Evolutionary conservation across 1,284 basidiomycete genomes (phyloP).

Genomic region (Malassezia dermatis): DNA sequence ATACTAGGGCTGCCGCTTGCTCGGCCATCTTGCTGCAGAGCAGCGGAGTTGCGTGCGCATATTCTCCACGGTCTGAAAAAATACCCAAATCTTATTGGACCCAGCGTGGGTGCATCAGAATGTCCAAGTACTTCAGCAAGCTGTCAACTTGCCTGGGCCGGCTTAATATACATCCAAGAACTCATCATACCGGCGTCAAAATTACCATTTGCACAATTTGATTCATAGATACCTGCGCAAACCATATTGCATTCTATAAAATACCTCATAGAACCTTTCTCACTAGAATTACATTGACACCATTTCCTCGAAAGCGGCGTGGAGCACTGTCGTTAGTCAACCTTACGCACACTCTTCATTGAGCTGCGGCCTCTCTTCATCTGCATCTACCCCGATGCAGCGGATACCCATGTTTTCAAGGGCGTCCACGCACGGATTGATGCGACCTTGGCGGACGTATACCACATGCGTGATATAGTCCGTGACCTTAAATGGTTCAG

Average conservation of each 20-base stretch:
- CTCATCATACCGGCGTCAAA: background rate
- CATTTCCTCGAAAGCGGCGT: background rate
- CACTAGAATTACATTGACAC: background rate
- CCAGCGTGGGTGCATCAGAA: background rate
- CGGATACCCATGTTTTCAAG: constrained; percentile 6
- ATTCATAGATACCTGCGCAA: background rate
- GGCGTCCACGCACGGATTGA: constrained; percentile 10
- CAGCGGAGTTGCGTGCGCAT: background rate
- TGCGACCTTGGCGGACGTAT: constrained; percentile 56
- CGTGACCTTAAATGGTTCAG: background rate
- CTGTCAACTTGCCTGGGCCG: too few species aligned
- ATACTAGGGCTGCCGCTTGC: background rate
- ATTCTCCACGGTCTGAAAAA: background rate
- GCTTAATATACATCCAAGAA: constrained; percentile 1
- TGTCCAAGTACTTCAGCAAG: background rate
- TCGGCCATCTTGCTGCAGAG: background rate
- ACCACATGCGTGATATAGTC: constrained; percentile 66
- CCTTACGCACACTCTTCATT: background rate
- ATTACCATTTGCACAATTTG: background rate
- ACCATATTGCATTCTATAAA: background rate
- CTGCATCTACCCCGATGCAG: constrained; percentile 6
- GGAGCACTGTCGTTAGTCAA: background rate
- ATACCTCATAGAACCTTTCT: background rate
- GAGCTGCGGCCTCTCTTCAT: background rate
- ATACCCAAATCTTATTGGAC: background rate